Base-by-base conservation (phyloP, 352 stramenopile species). In the Globisporangium acanthophoron region DNA sequence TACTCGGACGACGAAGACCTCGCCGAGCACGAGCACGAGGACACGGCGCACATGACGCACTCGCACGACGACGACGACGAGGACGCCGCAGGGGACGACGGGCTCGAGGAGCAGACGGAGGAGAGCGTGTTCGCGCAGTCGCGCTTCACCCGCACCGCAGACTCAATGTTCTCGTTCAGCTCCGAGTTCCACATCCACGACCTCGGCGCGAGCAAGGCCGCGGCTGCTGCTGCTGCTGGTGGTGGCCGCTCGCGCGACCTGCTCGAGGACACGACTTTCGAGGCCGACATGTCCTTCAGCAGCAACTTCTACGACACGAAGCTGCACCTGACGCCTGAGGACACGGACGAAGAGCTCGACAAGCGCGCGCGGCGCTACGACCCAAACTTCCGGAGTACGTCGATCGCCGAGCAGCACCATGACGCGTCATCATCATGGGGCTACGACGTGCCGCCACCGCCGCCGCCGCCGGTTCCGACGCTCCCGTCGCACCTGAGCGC, bases 121-220 rank as follows among this genome's bases (percentile, higher is more conserved):
- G 73, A 69, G 53, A 85, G 75, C 33, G 73, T 80, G 37, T 85
- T 85, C 46, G 75, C 75, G 1, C 70, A 78, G 59, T 82, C 72
- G 35, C 66, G 75, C 4, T 85, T 85, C 56, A 85, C 75, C 9
- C 70, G 75, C 1, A 62, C 71, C 5, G 74, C 71, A 27, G 71
- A 70, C 2, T 73, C 78, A 31, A 70, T 74, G 1, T 53, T 76
- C 41, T 68, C 62, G 7, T 65, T 62, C 39, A 62, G 50, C 2
- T 52, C 61, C 4, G 54, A 59, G n/a, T 61, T 68, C 35, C 56
- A 67, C 18, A 61, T 60, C 21, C 69, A 80, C 53, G 71, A 80
- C 27, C 66, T 61, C 7, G 35, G 39, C 9, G 56, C 52, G 3
- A 65, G 52, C 29, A 35, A 37, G 27, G 2, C 16, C 37, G 11